phyloP scores from a whole-genome alignment of 352 stramenopile genomes.

The Pythium dissotocum region DNA sequence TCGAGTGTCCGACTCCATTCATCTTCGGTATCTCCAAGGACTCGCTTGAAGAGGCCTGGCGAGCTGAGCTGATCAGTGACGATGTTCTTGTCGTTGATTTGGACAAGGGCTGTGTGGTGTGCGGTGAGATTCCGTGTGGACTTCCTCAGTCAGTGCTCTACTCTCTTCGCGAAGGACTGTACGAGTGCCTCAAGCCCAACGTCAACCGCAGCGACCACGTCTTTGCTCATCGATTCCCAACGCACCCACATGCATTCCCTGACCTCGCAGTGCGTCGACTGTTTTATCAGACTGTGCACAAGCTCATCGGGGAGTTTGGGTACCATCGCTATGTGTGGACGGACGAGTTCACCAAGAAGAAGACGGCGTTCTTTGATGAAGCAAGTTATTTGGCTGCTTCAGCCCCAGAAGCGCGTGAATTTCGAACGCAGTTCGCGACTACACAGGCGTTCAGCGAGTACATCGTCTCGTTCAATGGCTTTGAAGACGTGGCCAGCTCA shows the following conservation, averaged over 20 bases:
- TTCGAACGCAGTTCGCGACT: slow-evolving; percentile 82
- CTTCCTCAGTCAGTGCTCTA: slow-evolving; percentile 28
- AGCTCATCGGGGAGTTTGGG: slow-evolving; percentile 81
- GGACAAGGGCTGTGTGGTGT: slow-evolving; percentile 33
- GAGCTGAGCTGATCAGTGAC: slow-evolving; percentile 59
- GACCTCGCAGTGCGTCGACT: slow-evolving; percentile 68
- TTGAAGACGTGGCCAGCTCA: slow-evolving; percentile 51
- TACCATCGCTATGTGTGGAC: slow-evolving; percentile 86
- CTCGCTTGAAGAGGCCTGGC: slow-evolving; percentile 54
- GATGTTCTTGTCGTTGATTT: slow-evolving; percentile 75
- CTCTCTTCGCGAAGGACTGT: slow-evolving; percentile 27
- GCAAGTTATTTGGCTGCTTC: slow-evolving; percentile 83
- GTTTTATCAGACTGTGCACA: slow-evolving; percentile 63
- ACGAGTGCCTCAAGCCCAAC: slow-evolving; percentile 38
- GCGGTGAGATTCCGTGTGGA: slow-evolving; percentile 19
- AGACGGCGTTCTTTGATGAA: slow-evolving; percentile 85
- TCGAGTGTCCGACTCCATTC: slow-evolving; percentile 86
- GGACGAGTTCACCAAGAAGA: slow-evolving; percentile 79
- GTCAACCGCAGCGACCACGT: slow-evolving; percentile 37
- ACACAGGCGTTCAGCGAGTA: slow-evolving; percentile 87
- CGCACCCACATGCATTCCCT: slow-evolving; percentile 62
- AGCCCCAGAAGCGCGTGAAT: slow-evolving; percentile 70
- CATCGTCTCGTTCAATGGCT: slow-evolving; percentile 79
- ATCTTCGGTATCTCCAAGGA: slow-evolving; percentile 81
- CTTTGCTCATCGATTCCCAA: slow-evolving; percentile 36